A percentile compares a stretch with the other conserved stretches of the same genome.
phyloP scores from a whole-genome alignment of 129 eudicot species.

The Gnaphalium uliginosum region DNA sequence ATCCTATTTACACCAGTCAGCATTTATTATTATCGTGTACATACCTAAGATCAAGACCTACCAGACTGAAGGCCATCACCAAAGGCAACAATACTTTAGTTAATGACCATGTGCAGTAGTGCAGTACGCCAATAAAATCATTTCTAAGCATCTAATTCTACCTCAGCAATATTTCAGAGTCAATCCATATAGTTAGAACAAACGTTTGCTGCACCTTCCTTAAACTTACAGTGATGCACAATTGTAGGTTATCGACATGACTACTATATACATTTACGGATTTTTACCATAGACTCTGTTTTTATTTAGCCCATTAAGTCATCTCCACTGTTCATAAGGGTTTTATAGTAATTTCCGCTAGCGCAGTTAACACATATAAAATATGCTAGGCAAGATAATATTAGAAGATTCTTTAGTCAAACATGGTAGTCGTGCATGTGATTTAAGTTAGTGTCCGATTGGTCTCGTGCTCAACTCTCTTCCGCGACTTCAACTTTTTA shows the following conservation, averaged over 20 bases:
- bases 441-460: no score
- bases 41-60: not conserved
- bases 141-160: not conserved
- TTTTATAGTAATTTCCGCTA: no score
- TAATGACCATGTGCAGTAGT: not conserved
- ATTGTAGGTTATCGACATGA: not conserved
- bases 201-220: constrained; percentile 4
- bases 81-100: not conserved
- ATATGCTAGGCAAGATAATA: no score
- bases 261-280: not conserved
- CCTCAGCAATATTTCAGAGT: not conserved
- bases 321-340: no score
- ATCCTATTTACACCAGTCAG: constrained; percentile 6
- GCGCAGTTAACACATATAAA: no score
- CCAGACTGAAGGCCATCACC: not conserved
- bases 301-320: no score
- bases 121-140: not conserved
- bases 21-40: not conserved
- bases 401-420: no score
- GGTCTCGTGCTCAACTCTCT: no score
- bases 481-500: no score
- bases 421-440: no score
- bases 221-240: constrained; percentile 4
- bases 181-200: not conserved
- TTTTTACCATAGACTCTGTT: no score